Evolutionary conservation across 768 basidiomycete species (phyloP).

Genomic region (Gyrodon lividus): DNA sequence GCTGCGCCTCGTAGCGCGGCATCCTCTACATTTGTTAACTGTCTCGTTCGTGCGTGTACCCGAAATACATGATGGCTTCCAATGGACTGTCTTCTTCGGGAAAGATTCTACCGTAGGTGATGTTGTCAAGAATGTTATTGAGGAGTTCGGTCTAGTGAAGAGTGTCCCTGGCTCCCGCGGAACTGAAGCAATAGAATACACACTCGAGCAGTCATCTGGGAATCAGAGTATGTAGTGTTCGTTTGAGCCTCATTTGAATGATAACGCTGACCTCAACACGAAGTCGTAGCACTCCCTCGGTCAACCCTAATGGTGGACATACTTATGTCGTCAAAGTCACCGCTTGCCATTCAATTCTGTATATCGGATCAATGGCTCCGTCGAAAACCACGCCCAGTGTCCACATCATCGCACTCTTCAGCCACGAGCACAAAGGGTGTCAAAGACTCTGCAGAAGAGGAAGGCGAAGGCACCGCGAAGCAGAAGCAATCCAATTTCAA

Average conservation of each 20-base stretch:
- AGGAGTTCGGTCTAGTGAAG: constrained; percentile 70
- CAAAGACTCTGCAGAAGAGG: constrained; percentile 34
- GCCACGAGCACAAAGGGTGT: constrained; percentile 22
- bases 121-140: constrained; percentile 48
- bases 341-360: constrained; percentile 52
- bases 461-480: constrained; percentile 65
- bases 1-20: constrained; percentile 70
- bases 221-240: constrained; percentile 44
- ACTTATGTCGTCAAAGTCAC: constrained; percentile 9
- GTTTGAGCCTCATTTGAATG: background rate
- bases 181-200: constrained; percentile 63
- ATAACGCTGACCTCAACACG: background rate
- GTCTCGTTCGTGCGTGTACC: constrained; percentile 67
- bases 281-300: constrained; percentile 15
- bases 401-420: constrained; percentile 50
- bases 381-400: constrained; percentile 54
- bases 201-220: constrained; percentile 62
- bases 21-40: constrained; percentile 54
- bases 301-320: constrained; percentile 15
- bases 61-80: constrained; percentile 72
- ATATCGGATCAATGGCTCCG: constrained; percentile 82
- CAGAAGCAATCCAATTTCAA: constrained; percentile 34
- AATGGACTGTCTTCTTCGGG: constrained; percentile 65
- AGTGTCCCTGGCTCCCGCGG: constrained; percentile 65
- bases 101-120: constrained; percentile 54